Evolutionary conservation across 2,329 filamentous ascomycete species (phyloP).

Genomic region (Exophiala aquamarina): DNA sequence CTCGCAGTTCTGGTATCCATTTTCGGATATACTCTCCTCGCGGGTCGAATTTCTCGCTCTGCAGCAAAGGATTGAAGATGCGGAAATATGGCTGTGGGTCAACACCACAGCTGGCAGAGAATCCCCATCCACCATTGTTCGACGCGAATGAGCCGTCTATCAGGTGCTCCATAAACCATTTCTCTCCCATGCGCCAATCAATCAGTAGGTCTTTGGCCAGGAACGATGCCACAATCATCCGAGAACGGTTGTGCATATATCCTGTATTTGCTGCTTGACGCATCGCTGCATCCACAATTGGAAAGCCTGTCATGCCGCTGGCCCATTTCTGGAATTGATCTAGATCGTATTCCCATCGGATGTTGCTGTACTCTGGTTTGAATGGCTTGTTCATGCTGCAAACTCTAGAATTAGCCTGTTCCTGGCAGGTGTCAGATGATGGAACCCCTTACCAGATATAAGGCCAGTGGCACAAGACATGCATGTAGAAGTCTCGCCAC

Average conservation of each 20-base stretch:
- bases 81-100: slow-evolving; percentile 89
- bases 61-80: slow-evolving; percentile 81
- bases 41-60: slow-evolving; percentile 82
- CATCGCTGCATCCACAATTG: slow-evolving; percentile 85
- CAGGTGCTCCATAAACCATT: slow-evolving; percentile 77
- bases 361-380: slow-evolving; percentile 81
- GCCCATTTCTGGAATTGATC: slow-evolving; percentile 73
- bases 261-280: slow-evolving; percentile 67
- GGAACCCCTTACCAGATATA: slow-evolving; percentile 51
- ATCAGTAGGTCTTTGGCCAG: slow-evolving; percentile 76
- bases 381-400: slow-evolving; percentile 69
- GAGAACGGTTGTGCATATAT: slow-evolving; percentile 82
- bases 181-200: slow-evolving; percentile 81
- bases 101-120: slow-evolving; percentile 67
- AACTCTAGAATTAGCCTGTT: not conserved
- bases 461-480: slow-evolving; percentile 82
- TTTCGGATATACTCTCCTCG: slow-evolving; percentile 76
- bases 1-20: slow-evolving; percentile 75
- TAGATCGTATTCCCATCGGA: slow-evolving; percentile 75
- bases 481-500: slow-evolving; percentile 86
- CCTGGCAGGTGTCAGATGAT: slow-evolving; percentile 1
- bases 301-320: slow-evolving; percentile 72
- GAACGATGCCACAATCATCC: slow-evolving; percentile 83
- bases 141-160: slow-evolving; percentile 78
- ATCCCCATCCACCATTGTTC: slow-evolving; percentile 73